Evolutionary conservation across 1,284 basidiomycete species (phyloP).

Genomic region (Baeospora myosura): DNA sequence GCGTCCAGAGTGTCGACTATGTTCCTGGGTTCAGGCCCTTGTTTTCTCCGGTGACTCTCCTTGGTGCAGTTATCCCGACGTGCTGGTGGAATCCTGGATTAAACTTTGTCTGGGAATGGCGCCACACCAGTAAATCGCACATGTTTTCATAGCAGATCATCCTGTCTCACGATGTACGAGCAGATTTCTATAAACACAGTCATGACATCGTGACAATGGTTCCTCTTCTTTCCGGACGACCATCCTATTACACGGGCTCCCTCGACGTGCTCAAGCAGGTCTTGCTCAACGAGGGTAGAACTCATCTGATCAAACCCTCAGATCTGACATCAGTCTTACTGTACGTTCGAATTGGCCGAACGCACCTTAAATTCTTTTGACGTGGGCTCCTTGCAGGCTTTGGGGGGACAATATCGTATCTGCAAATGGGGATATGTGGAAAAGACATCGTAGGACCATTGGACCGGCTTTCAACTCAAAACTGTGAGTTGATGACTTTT

Average conservation of each 20-base stretch:
- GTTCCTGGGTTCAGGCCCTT: constrained; percentile 12
- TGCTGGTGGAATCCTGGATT: constrained; percentile 18
- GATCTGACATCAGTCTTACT: constrained; percentile 9
- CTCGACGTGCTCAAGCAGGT: constrained; percentile 18
- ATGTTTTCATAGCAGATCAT: neutral
- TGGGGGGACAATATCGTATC: constrained; percentile 26
- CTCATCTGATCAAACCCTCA: constrained; percentile 12
- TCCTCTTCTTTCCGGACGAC: constrained; percentile 15
- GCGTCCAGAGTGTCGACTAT: constrained; percentile 14
- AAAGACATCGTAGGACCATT: constrained; percentile 22
- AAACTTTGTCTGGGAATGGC: constrained; percentile 13
- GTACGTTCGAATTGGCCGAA: neutral
- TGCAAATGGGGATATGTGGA: constrained; percentile 23
- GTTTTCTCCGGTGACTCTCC: constrained; percentile 12
- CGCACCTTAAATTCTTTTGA: neutral
- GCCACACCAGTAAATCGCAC: constrained; percentile 11
- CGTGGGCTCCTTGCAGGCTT: constrained; percentile 11
- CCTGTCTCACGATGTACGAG: neutral
- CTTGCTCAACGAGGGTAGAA: constrained; percentile 14
- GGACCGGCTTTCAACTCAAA: constrained; percentile 24
- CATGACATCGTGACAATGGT: constrained; percentile 21
- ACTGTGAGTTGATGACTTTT: constrained; percentile 17
- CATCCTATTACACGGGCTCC: constrained; percentile 16
- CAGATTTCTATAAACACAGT: constrained; percentile 18
- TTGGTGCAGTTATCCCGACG: constrained; percentile 14